Evolutionary conservation across 352 stramenopile genomes (phyloP).

Genomic region (Pythium rishiriense): DNA sequence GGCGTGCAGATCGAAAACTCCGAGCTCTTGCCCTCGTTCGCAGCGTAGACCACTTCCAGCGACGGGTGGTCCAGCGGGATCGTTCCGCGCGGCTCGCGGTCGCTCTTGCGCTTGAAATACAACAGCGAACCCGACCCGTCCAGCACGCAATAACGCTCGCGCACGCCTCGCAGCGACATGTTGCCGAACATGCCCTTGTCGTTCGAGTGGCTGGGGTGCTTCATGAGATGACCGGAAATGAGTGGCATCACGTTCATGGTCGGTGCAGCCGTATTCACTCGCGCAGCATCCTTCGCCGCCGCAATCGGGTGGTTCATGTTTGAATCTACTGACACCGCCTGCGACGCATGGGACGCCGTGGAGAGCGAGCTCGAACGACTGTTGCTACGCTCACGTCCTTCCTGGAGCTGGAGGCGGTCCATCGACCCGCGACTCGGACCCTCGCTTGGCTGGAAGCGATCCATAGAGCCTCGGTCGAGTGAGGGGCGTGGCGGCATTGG

Average conservation of each 20-base stretch:
- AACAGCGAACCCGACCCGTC: constrained; percentile 59
- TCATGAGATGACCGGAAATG: constrained; percentile 62
- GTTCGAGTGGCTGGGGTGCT: constrained; percentile 78
- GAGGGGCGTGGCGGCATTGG: constrained; percentile 21
- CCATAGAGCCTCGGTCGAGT: neutral
- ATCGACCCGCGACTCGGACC: constrained; percentile 6
- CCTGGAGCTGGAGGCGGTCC: constrained; percentile 10
- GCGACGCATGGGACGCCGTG: constrained; percentile 53
- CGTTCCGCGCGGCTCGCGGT: constrained; percentile 64
- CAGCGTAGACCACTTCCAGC: constrained; percentile 71
- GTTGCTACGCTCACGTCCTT: constrained; percentile 24
- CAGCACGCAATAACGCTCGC: constrained; percentile 74
- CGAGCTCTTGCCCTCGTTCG: constrained; percentile 63
- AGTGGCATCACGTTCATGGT: constrained; percentile 31
- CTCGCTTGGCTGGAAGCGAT: neutral
- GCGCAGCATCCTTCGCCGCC: constrained; percentile 10
- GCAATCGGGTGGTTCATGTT: constrained; percentile 32
- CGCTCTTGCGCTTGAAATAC: constrained; percentile 84
- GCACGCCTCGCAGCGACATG: constrained; percentile 74
- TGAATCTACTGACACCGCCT: constrained; percentile 53
- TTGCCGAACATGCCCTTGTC: constrained; percentile 78
- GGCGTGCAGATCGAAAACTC: constrained; percentile 81
- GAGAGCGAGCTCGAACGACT: constrained; percentile 38
- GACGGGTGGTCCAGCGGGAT: constrained; percentile 67
- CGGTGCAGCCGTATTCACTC: neutral